Conservation (phyloP, 805 yeast genomes). For the Candida ponderosae region DNA sequence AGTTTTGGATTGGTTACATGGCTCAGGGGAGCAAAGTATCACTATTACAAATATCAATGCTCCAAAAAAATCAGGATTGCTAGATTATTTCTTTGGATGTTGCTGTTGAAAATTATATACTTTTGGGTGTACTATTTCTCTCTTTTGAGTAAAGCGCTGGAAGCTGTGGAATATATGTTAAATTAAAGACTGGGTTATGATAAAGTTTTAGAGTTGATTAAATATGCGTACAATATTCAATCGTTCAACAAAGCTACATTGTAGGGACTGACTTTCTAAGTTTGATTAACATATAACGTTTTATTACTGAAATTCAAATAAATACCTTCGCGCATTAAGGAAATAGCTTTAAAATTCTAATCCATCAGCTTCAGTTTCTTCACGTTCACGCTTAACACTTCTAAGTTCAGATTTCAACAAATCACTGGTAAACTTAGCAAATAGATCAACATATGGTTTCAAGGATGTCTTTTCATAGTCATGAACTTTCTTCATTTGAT, state of each 20-base stretch:
- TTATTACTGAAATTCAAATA: no score
- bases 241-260: no score
- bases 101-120: not conserved
- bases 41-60: conserved; percentile 10
- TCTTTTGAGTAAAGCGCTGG: not conserved
- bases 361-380: conserved; percentile 18
- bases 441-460: conserved; percentile 61
- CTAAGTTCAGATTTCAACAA: conserved; percentile 52
- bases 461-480: conserved; percentile 63
- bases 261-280: no score
- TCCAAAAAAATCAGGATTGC: conserved; percentile 2
- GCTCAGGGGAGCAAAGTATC: conserved; percentile 29
- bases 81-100: conserved; percentile 4
- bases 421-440: conserved; percentile 52
- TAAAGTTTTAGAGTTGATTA: no score
- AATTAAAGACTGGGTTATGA: no score
- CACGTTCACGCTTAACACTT: conserved; percentile 33
- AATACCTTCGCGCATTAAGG: no score
- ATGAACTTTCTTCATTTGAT: conserved; percentile 10
- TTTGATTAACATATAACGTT: not conserved
- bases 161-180: no score
- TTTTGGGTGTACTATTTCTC: not conserved
- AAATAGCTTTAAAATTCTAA: conserved; percentile 7
- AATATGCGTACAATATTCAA: no score
- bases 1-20: conserved; percentile 67